Percentiles rank a stretch among this genome's conserved stretches.
Conservation (phyloP, 2,329 filamentous ascomycete genomes). For the Thielaviopsis euricoi region DNA sequence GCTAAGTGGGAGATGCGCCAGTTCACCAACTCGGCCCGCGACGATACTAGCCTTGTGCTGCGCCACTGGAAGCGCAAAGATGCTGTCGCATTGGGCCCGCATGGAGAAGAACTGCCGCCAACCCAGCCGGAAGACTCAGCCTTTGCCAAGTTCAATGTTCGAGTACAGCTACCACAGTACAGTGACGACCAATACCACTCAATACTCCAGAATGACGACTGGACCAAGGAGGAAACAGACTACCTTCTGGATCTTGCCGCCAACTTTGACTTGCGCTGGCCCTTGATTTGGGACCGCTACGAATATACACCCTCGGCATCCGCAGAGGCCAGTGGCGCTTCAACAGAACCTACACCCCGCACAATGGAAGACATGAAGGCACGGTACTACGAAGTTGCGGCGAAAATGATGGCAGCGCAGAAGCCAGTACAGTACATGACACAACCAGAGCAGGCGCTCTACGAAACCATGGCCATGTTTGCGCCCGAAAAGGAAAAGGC, state of each 20-base stretch:
- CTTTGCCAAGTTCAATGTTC: slow-evolving; percentile 81
- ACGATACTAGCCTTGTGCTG: slow-evolving; percentile 49
- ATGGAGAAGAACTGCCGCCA: slow-evolving; percentile 12
- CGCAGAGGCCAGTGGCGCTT: slow-evolving; percentile 34
- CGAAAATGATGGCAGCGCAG: slow-evolving; percentile 63
- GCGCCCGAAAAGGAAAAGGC: slow-evolving; percentile 62
- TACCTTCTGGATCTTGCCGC: slow-evolving; percentile 62
- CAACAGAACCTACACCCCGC: slow-evolving; percentile 37
- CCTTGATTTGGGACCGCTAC: slow-evolving; percentile 84
- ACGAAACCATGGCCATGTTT: slow-evolving; percentile 77
- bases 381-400: slow-evolving; percentile 75
- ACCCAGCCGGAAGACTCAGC: slow-evolving; percentile 35
- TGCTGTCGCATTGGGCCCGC: slow-evolving; percentile 2
- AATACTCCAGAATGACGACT: slow-evolving; percentile 57
- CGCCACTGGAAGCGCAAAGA: slow-evolving; percentile 63
- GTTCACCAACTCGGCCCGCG: slow-evolving; percentile 64
- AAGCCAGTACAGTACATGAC: slow-evolving; percentile 80
- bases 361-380: slow-evolving; percentile 83
- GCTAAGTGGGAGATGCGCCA: slow-evolving; percentile 48
- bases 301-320: slow-evolving; percentile 42
- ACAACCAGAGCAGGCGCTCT: slow-evolving; percentile 61
- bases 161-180: slow-evolving; percentile 63
- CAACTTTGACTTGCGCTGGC: slow-evolving; percentile 79
- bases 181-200: slow-evolving; percentile 73
- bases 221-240: slow-evolving; percentile 87